Evolutionary conservation across 371 early-diverging fungal genomes (phyloP).

Genomic region (Mucor indicus): DNA sequence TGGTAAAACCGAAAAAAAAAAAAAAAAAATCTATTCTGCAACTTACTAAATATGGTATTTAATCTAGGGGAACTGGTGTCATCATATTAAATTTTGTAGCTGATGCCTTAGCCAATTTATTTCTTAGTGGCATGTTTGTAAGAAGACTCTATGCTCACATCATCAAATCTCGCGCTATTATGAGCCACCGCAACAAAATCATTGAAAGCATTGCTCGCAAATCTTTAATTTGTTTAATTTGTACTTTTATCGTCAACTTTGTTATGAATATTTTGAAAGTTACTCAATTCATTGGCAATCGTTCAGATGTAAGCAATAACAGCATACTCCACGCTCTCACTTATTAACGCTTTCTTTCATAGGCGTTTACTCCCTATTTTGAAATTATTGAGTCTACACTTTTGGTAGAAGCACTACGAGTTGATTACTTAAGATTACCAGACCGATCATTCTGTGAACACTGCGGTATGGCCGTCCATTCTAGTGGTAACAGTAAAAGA

Average conservation of each 20-base stretch:
- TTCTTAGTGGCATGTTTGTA: conserved; percentile 50
- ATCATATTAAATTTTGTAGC: conserved; percentile 43
- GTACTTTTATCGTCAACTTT: conserved; percentile 38
- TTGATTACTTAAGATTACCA: conserved; percentile 27
- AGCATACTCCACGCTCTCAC: neutral
- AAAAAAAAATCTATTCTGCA: too few species aligned
- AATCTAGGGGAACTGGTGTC: conserved; percentile 40
- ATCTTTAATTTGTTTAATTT: conserved; percentile 35
- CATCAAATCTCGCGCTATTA: conserved; percentile 20
- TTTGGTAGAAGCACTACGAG: conserved; percentile 40
- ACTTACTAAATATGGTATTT: neutral
- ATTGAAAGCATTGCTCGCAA: conserved; percentile 47
- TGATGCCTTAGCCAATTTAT: conserved; percentile 37
- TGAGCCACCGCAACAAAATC: conserved; percentile 33
- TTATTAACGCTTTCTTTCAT: neutral
- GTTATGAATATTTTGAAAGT: conserved; percentile 43
- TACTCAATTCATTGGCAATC: conserved; percentile 32
- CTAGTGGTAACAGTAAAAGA: conserved; percentile 4
- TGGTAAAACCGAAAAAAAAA: too few species aligned
- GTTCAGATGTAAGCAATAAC: conserved; percentile 37
- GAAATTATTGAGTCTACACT: conserved; percentile 41
- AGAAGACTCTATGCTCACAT: conserved; percentile 42
- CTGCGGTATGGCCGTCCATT: conserved; percentile 31
- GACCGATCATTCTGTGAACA: conserved; percentile 36
- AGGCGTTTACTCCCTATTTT: conserved; percentile 44